Base-by-base conservation (phyloP, 1,139 yeast genomes). In the Arxiozyma telluris region DNA sequence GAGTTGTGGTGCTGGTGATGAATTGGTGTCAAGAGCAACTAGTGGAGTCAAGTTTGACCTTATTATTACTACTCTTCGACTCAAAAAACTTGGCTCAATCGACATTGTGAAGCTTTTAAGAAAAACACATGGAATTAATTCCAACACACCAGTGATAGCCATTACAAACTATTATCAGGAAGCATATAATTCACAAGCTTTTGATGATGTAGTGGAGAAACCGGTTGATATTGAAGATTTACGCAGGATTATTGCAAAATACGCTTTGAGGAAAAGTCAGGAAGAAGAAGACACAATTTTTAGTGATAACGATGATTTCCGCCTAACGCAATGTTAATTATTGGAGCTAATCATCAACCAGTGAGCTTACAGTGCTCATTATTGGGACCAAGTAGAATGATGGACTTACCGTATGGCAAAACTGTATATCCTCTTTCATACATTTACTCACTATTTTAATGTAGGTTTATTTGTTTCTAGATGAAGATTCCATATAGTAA, bases 11-110 rank as follows among this genome's bases (percentile, higher is more conserved):
- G 83, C 84, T 58, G 96, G 96, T 0, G 93, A 90, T 58, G 96
- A 89, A 59, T 76, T 90, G 53, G 80, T 90, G 17, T 77, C 95
- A 56, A 72, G 94, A 54, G 90, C 93, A 7, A 86, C 95, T 0
- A 87, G 96, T 44, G 85, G 84, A 54, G 88, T 89, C 27, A 83
- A 81, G 62, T 93, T 89, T 72, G 97, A 91, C 69, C 64, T 90
- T 47, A 89, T 93, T 42, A 76, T 91, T 57, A 83, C 95, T 0
- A 93, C 93, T 1, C 75, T 86, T 57, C 81, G 80, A 61, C 73
- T 87, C 30, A 81, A 87, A 17, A 83, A 83, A 59, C 75, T 87
- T 41, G 76, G 76, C 38, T 85, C 89, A 1, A 76, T 83, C 17
- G 96, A 88, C 69, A 85, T 94, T 41, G 86, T 86, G 6, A 84